Percentiles rank a stretch among this genome's conserved stretches.
phyloP scores from a whole-genome alignment of 2,329 filamentous ascomycete species.

The Cordyceps tenuipes region DNA sequence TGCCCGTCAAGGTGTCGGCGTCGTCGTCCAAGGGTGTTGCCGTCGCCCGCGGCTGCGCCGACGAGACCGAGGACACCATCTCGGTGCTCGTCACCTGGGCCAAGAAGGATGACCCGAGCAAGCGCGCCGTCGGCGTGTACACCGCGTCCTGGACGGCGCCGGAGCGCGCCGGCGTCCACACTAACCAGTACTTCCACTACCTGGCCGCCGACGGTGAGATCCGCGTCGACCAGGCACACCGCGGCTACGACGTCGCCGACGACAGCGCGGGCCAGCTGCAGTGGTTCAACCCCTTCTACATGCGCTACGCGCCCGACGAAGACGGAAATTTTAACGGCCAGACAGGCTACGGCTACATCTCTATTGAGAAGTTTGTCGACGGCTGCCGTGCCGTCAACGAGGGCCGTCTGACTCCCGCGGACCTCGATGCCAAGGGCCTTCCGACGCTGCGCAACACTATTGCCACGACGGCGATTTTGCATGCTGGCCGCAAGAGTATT shows the following conservation, averaged over 20 bases:
- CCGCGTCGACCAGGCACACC: slow-evolving; percentile 84
- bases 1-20: slow-evolving; percentile 70
- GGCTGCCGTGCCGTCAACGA: slow-evolving; percentile 72
- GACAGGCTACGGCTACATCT: slow-evolving; percentile 86
- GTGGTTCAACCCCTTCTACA: slow-evolving; percentile 94
- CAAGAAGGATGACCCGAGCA: slow-evolving; percentile 58
- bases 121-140: slow-evolving; percentile 79
- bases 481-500: slow-evolving; percentile 76
- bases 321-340: slow-evolving; percentile 91
- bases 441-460: slow-evolving; percentile 85
- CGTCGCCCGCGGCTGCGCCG: slow-evolving; percentile 66
- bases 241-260: slow-evolving; percentile 89
- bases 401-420: slow-evolving; percentile 60
- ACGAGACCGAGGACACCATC: slow-evolving; percentile 86
- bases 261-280: slow-evolving; percentile 61
- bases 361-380: slow-evolving; percentile 93
- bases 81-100: slow-evolving; percentile 84
- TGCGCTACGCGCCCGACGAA: slow-evolving; percentile 90
- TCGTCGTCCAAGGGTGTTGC: slow-evolving; percentile 73
- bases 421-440: slow-evolving; percentile 71
- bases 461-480: slow-evolving; percentile 82
- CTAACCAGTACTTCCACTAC: slow-evolving; percentile 96
- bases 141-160: slow-evolving; percentile 93
- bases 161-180: slow-evolving; percentile 88
- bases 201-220: slow-evolving; percentile 79